These are phyloP conservation scores for Leccinum variicolor DNA, from an alignment of 768 basidiomycete species.

Conservation along the genomic window DNA sequence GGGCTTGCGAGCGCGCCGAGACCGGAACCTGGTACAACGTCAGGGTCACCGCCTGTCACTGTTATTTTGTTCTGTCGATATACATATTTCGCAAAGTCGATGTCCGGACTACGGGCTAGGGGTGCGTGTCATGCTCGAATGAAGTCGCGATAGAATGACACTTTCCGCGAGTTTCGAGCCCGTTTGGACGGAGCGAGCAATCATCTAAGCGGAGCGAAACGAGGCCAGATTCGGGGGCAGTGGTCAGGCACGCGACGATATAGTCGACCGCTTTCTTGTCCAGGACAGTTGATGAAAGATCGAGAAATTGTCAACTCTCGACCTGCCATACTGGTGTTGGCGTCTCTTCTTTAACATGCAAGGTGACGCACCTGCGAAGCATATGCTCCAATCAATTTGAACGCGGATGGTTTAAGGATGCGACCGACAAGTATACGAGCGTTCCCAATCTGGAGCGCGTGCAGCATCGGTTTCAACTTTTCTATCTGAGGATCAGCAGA, in stretches of 20 bases:
- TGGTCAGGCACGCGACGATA: constrained; percentile 60
- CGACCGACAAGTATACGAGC: constrained; percentile 81
- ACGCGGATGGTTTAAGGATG: constrained; percentile 78
- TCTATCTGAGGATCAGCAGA: constrained; percentile 37
- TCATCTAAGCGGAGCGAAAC: constrained; percentile 74
- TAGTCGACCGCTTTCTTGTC: constrained; percentile 78
- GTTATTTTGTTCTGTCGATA: constrained; percentile 64
- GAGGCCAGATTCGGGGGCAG: constrained; percentile 41
- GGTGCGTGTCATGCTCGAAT: too few relatives aligned
- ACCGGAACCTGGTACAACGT: background rate
- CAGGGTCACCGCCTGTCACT: constrained; percentile 83
- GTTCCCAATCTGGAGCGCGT: constrained; percentile 80
- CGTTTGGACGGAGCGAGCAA: constrained; percentile 68
- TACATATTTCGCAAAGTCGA: constrained; percentile 52
- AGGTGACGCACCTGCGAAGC: constrained; percentile 41
- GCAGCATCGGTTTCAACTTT: constrained; percentile 81
- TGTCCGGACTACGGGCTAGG: too few relatives aligned
- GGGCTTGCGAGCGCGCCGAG: background rate
- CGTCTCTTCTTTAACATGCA: background rate
- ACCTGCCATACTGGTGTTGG: constrained; percentile 45
- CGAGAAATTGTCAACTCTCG: constrained; percentile 76
- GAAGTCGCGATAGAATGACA: background rate
- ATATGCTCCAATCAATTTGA: constrained; percentile 43
- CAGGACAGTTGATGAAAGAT: constrained; percentile 52
- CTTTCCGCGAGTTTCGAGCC: constrained; percentile 82